phyloP scores from a whole-genome alignment of 257 asterid genomes.

The Capsicum chinense region DNA sequence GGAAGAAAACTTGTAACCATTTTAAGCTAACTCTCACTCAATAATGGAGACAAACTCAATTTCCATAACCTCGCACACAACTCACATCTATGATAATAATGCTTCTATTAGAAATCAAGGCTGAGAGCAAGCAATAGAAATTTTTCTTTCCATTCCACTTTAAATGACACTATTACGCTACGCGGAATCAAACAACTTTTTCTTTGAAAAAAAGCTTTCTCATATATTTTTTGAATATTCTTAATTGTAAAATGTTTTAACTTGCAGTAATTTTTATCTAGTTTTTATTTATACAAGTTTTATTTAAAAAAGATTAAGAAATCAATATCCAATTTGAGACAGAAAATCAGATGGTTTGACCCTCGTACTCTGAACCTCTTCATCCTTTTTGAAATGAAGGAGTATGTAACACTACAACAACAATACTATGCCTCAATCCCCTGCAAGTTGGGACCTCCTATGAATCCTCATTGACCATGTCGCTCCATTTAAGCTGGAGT shows the following conservation, averaged over 20 bases:
- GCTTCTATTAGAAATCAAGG: neutral
- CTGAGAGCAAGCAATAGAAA: neutral
- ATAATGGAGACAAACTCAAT: neutral
- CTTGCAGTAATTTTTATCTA: neutral
- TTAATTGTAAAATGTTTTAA: neutral
- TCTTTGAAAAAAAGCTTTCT: neutral
- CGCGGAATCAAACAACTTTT: neutral
- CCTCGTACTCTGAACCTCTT: neutral
- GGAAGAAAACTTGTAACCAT: slow-evolving; percentile 5
- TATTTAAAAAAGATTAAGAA: neutral
- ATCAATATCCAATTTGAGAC: neutral
- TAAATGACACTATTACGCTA: neutral
- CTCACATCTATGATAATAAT: neutral
- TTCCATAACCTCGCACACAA: neutral
- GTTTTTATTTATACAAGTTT: neutral
- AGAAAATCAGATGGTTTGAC: neutral
- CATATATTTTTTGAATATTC: neutral
- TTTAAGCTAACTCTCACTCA: slow-evolving; percentile 10
- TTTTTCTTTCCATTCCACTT: neutral
- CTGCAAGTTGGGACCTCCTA: neutral
- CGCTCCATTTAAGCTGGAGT: neutral
- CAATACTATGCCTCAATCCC: neutral
- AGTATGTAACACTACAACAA: neutral
- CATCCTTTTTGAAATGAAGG: neutral
- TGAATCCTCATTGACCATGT: neutral